phyloP scores from a whole-genome alignment of 2,329 filamentous ascomycete genomes.

The Bertia moriformis region DNA sequence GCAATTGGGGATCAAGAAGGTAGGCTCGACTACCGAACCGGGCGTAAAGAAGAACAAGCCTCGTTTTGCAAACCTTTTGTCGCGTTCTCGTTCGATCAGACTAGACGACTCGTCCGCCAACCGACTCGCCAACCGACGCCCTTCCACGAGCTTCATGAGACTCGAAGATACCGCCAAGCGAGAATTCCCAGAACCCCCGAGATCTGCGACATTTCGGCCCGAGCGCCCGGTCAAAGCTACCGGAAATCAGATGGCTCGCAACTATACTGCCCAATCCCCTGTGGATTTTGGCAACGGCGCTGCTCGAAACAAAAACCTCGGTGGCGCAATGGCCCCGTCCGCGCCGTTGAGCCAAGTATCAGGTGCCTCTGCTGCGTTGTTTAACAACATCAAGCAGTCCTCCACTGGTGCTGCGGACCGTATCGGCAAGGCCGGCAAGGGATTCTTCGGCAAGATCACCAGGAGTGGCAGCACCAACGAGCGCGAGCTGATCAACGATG shows the following conservation, averaged over 20 bases:
- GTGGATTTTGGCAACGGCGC: not conserved
- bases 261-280: not conserved
- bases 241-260: not conserved
- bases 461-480: conserved; percentile 59
- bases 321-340: conserved; percentile 18
- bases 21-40: conserved; percentile 1
- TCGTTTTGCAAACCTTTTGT: conserved; percentile 24
- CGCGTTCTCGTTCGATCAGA: conserved; percentile 25
- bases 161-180: conserved; percentile 16
- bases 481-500: conserved; percentile 55
- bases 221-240: not conserved
- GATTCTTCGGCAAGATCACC: conserved; percentile 65
- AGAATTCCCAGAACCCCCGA: not conserved
- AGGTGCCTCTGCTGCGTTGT: conserved; percentile 26
- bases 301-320: not conserved
- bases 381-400: conserved; percentile 60
- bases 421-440: conserved; percentile 47
- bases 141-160: conserved; percentile 20
- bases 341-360: conserved; percentile 42
- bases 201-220: not conserved
- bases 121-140: conserved; percentile 14
- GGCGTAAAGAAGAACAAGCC: conserved; percentile 23
- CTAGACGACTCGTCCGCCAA: conserved; percentile 20
- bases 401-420: conserved; percentile 66
- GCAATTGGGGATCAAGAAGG: conserved; percentile 2